Percentiles rank a stretch among this genome's conserved stretches.
phyloP scores from a whole-genome alignment of 2,329 filamentous ascomycete species.

The Colletotrichum incanum region DNA sequence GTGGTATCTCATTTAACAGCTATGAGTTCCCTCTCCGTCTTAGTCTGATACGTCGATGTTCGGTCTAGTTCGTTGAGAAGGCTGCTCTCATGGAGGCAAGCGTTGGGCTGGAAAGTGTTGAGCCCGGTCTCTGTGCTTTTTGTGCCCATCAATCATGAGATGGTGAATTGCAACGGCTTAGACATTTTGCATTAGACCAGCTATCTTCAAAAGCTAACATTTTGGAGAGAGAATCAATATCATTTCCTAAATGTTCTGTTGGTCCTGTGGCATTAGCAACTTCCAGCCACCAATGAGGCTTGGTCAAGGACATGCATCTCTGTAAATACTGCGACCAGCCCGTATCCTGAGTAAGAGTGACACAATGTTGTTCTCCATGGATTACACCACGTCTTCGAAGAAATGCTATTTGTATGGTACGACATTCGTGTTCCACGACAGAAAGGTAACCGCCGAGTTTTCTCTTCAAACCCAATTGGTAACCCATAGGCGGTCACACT shows the following conservation, averaged over 20 bases:
- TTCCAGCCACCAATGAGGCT: not conserved
- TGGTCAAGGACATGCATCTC: not conserved
- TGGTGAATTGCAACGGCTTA: not conserved
- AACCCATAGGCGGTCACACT: not conserved
- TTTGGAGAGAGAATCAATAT: not conserved
- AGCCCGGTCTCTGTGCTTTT: not conserved
- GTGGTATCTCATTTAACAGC: not conserved
- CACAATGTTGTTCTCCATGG: not conserved
- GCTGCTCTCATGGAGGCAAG: not conserved
- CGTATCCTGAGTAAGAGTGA: not conserved
- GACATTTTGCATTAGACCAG: not conserved
- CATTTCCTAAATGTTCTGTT: not conserved
- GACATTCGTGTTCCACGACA: not conserved
- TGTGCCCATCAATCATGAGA: not conserved
- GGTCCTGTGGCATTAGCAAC: not conserved
- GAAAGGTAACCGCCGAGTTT: too few species aligned
- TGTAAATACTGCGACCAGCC: not conserved
- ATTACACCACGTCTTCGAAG: not conserved
- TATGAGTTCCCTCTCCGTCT: not conserved
- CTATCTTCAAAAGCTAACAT: too few species aligned
- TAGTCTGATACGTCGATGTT: too few species aligned
- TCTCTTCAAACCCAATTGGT: not conserved
- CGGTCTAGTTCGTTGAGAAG: not conserved
- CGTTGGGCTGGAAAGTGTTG: not conserved
- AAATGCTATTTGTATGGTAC: too few species aligned